Evolutionary conservation across 164 flowering plant species (phyloP).

Genomic region (Echeveria elegans): DNA sequence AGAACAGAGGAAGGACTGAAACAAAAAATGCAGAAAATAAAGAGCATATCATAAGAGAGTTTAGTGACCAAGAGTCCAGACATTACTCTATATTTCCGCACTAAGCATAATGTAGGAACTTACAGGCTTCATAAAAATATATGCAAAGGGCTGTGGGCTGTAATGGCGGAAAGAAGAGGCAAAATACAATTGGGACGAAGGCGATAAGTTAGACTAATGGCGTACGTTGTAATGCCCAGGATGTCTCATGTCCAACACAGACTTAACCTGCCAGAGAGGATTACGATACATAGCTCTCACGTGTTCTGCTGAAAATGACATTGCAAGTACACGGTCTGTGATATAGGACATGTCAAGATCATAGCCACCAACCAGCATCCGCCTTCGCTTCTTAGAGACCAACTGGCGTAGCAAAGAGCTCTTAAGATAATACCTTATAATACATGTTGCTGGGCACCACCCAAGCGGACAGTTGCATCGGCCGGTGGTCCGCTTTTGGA

Average conservation of each 20-base stretch:
- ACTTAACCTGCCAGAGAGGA: conserved; percentile 83
- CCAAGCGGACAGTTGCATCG: conserved; percentile 12
- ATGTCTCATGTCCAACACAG: conserved; percentile 67
- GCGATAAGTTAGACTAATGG: no score
- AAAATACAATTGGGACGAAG: no score
- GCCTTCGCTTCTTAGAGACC: conserved; percentile 64
- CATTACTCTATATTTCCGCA: no score
- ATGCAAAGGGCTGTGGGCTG: background rate
- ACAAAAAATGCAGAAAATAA: no score
- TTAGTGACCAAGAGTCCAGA: no score
- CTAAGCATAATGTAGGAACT: no score
- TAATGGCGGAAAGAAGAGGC: no score
- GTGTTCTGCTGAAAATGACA: conserved; percentile 81
- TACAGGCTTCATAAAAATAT: no score
- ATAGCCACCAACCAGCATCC: conserved; percentile 74
- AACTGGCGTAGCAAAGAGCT: conserved; percentile 42
- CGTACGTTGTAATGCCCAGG: conserved; percentile 55
- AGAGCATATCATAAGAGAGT: no score
- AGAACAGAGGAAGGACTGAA: no score
- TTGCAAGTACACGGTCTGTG: conserved; percentile 58
- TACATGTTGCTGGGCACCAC: conserved; percentile 20
- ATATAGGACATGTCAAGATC: conserved; percentile 89
- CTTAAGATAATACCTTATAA: conserved; percentile 30
- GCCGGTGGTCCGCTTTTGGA: conserved; percentile 28
- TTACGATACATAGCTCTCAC: conserved; percentile 78